A percentile compares a stretch with the other conserved stretches of the same genome.
Evolutionary conservation across 2,329 filamentous ascomycete species (phyloP).

Genomic region (Diaporthe sp.): DNA sequence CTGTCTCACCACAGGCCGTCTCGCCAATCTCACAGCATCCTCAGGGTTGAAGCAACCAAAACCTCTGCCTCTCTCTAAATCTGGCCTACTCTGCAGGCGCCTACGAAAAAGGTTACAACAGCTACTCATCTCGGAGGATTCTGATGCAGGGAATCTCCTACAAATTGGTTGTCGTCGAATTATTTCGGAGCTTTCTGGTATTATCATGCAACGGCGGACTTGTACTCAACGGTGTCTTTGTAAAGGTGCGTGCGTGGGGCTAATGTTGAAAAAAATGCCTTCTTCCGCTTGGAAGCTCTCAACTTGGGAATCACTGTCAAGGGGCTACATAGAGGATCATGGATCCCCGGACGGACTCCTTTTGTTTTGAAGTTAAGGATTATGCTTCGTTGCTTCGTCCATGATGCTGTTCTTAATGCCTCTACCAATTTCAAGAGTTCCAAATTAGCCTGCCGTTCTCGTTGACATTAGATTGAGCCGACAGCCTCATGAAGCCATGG

Average conservation of each 20-base stretch:
- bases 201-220: background rate
- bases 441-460: no score
- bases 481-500: no score
- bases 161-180: background rate
- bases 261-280: no score
- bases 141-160: background rate
- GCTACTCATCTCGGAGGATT: background rate
- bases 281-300: no score
- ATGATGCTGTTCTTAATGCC: no score
- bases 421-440: no score
- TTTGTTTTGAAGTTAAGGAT: no score
- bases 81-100: background rate
- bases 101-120: background rate
- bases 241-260: background rate
- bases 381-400: no score
- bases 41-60: background rate
- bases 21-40: slow-evolving; percentile 1
- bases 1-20: background rate
- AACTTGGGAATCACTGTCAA: no score
- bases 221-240: background rate
- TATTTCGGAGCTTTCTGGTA: background rate
- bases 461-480: no score
- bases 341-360: no score
- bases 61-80: rapidly evolving
- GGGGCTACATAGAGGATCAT: no score